phyloP scores from a whole-genome alignment of 2,329 filamentous ascomycete genomes.

The Talaromyces amestolkiae region DNA sequence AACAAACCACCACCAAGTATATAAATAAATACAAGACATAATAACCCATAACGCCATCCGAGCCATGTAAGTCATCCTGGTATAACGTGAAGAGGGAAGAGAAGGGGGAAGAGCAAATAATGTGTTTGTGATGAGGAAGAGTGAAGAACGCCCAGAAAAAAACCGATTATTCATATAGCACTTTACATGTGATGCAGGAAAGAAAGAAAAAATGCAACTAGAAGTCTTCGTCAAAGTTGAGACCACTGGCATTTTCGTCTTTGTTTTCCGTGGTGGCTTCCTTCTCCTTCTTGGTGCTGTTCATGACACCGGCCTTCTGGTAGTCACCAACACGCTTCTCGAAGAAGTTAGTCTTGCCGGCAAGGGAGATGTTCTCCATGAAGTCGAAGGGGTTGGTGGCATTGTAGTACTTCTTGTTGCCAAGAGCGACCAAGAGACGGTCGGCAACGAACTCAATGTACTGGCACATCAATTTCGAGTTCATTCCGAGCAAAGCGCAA shows the following conservation, averaged over 20 bases:
- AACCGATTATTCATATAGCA: slow-evolving; percentile 6
- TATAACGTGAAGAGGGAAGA: slow-evolving; percentile 18
- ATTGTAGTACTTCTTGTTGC: slow-evolving; percentile 92
- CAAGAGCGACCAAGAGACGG: slow-evolving; percentile 85
- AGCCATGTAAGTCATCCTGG: slow-evolving; percentile 19
- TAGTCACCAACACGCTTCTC: slow-evolving; percentile 99
- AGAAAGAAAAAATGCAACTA: slow-evolving; percentile 50
- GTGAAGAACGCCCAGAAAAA: slow-evolving; percentile 6
- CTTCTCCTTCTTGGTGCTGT: slow-evolving; percentile 73
- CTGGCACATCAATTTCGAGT: slow-evolving; percentile 94
- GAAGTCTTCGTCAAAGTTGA: slow-evolving; percentile 95
- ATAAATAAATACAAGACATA: slow-evolving; percentile 19
- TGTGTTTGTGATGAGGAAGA: not conserved
- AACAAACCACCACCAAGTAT: slow-evolving; percentile 18
- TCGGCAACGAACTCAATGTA: slow-evolving; percentile 99
- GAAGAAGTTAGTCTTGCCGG: slow-evolving; percentile 99
- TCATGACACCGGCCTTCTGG: slow-evolving; percentile 99
- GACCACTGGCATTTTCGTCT: slow-evolving; percentile 60
- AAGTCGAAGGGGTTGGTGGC: slow-evolving; percentile 97
- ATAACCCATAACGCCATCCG: slow-evolving; percentile 17
- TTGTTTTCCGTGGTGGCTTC: slow-evolving; percentile 47
- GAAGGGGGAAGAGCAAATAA: slow-evolving; percentile 4
- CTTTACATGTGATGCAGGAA: slow-evolving; percentile 8
- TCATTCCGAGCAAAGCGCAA: slow-evolving; percentile 93
- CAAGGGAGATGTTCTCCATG: slow-evolving; percentile 99